Base-by-base conservation (phyloP, 257 asterid species). In the Plectranthus barbatus region DNA sequence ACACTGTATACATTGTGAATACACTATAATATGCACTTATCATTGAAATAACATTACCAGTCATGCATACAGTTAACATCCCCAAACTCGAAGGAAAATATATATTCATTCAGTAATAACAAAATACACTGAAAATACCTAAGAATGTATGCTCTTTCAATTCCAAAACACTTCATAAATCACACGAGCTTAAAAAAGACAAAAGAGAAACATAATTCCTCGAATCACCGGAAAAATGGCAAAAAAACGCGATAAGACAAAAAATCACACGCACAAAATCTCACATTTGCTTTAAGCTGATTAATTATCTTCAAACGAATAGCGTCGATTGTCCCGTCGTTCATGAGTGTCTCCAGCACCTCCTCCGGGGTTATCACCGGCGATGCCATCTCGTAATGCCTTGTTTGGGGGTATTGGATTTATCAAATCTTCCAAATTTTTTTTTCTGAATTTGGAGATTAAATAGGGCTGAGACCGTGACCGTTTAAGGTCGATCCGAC, bases 261-360 rank as follows among this genome's bases (percentile, higher is more conserved):
- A n/a, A n/a, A n/a, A n/a, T n/a, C n/a, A 40, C 24, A 13, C 8
- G 64, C 33, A 11, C 7, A 40, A 62, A 19, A 52, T 55, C 91
- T 75, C 64, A 91, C 96, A 67, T 88, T 91, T 57, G 94, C 96
- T 80, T 92, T 92, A 47, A 92, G 89, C 74, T 89, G 96, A 76
- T 85, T 85, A 47, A 92, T 85, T 60, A 92, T 86, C 68, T 89
- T 92, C 77, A 86, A 77, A 7, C 97, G 86, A 67, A 92, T 79
- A 34, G 97, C 81, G 46, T 92, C 99, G 72, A 92, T 80, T 7
- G 97, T 85, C 19, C 97, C 96, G 60, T 92, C 99, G 72, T 92
- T 86, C 99, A 92, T 92, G 60, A 92, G 85, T 50, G 96, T 77
- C 71, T 81, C 95, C 77, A 91, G 69, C 31, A 91, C 96, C 58